Base-by-base conservation (phyloP, 306 rosid species). In the Elaeagnus macrophylla region DNA sequence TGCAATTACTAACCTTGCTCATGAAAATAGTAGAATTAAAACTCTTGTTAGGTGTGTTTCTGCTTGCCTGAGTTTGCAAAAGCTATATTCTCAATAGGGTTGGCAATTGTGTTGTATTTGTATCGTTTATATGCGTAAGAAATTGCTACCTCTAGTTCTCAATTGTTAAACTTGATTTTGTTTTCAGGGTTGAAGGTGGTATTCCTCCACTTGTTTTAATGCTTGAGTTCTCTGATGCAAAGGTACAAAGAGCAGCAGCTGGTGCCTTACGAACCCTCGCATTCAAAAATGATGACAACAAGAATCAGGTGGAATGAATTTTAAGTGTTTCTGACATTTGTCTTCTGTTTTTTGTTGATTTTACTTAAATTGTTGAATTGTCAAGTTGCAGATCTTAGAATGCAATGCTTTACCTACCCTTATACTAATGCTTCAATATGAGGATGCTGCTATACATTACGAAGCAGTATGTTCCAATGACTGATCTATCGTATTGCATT, bases 201-300 rank as follows among this genome's bases (percentile, higher is more conserved):
- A 83, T 87, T 39, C 84, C 79, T 60, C 79, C 76, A 70, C 86
- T 87, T 9, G 89, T 87, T 56, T 76, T 79, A 54, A 46, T 83
- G 73, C 86, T 87, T 51, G 78, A 79, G 51, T 77, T 49, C 49
- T 45, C 25, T 11, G 79, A 87, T 54, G 39, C 48, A 14, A 87
- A 77, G 71, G 94, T 81, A 16, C 89, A 75, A 53, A 72, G 68
- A 54, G 84, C 86, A 37, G 84, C 83, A 52, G 94, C 94, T 6
- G 79, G 66, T 12, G 83, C 95, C n/a, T 61, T 83, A 46, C 65
- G 81, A 15, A 83, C 83, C 49, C 78, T 83, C 17, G 83, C 84
- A 41, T 83, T 79, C 64, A 73, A 79, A 70, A 79, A 81, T 51
- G 79, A 73, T 5, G 84, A 67, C 41, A 87, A 76, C 73, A 87